A percentile compares a stretch with the other conserved stretches of the same genome.
These are phyloP conservation scores for Ichthyophthirius multifiliis DNA, from an alignment of 169 alveolate genomes.

Conservation along the genomic window DNA sequence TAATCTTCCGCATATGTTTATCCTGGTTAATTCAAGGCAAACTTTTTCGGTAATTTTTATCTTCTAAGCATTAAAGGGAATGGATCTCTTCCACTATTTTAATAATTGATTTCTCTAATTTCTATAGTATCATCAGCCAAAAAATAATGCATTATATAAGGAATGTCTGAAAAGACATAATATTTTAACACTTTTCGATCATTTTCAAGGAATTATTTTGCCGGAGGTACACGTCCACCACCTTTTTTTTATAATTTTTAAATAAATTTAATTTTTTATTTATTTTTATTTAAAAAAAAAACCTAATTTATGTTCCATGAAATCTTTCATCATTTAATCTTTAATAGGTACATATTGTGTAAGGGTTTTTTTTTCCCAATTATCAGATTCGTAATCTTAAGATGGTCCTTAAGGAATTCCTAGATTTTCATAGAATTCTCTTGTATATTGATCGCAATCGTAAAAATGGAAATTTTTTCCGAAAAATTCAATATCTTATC, in stretches of 20 bases:
- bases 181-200: conserved; percentile 85
- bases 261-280: not conserved
- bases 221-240: conserved; percentile 68
- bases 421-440: conserved; percentile 66
- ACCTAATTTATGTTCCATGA: conserved; percentile 64
- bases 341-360: conserved; percentile 36
- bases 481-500: conserved; percentile 63
- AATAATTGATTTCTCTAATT: conserved; percentile 75
- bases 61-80: conserved; percentile 77
- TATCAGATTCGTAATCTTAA: conserved; percentile 37
- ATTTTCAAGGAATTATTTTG: conserved; percentile 81
- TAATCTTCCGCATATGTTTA: conserved; percentile 63
- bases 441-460: conserved; percentile 79
- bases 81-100: conserved; percentile 77
- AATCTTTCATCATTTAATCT: conserved; percentile 70
- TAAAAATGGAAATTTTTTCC: conserved; percentile 71
- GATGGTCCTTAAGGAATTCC: conserved; percentile 44
- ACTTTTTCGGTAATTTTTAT: conserved; percentile 68
- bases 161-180: conserved; percentile 74
- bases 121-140: conserved; percentile 88
- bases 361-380: conserved; percentile 40
- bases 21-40: conserved; percentile 73
- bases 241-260: conserved; percentile 28
- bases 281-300: too few relatives aligned
- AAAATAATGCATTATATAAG: conserved; percentile 60